phyloP scores from a whole-genome alignment of 345 rosid species.

The Lagerstroemia speciosa region DNA sequence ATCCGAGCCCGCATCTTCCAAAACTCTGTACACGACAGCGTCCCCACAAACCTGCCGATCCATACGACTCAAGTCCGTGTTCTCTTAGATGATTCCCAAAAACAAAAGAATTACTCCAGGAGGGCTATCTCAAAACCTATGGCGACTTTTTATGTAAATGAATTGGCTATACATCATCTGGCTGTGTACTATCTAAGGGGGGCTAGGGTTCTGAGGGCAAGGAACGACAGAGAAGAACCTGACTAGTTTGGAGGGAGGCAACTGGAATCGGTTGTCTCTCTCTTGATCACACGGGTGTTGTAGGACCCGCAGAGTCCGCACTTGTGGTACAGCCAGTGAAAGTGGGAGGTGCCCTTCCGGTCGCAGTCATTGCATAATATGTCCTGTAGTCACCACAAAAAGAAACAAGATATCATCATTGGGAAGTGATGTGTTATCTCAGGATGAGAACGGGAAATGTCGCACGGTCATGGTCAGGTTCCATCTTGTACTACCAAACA shows the following conservation, averaged over 20 bases:
- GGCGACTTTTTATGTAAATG: not conserved
- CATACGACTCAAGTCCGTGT: not conserved
- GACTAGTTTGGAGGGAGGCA: not conserved
- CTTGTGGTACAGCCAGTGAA: slow-evolving; percentile 79
- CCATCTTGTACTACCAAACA: not conserved
- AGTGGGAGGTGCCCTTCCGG: slow-evolving; percentile 48
- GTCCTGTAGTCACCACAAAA: slow-evolving; percentile 31
- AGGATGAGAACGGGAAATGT: not conserved
- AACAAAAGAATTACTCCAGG: not conserved
- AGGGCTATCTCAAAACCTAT: not conserved
- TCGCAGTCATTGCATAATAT: slow-evolving; percentile 69
- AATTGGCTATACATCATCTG: slow-evolving; percentile 2
- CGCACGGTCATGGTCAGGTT: not conserved
- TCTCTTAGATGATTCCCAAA: not conserved
- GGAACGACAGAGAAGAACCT: not conserved
- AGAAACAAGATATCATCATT: not conserved
- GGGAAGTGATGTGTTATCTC: not conserved
- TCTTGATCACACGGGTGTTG: slow-evolving; percentile 35
- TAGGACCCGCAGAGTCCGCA: slow-evolving; percentile 57
- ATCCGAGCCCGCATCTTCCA: not conserved
- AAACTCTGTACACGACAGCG: not conserved
- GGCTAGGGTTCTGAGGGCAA: not conserved
- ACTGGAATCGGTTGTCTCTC: not conserved
- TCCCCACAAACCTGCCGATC: not conserved
- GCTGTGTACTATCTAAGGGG: not conserved